Base-by-base conservation (phyloP, 495 filamentous ascomycete genomes). In the Trichocladium antarcticum region DNA sequence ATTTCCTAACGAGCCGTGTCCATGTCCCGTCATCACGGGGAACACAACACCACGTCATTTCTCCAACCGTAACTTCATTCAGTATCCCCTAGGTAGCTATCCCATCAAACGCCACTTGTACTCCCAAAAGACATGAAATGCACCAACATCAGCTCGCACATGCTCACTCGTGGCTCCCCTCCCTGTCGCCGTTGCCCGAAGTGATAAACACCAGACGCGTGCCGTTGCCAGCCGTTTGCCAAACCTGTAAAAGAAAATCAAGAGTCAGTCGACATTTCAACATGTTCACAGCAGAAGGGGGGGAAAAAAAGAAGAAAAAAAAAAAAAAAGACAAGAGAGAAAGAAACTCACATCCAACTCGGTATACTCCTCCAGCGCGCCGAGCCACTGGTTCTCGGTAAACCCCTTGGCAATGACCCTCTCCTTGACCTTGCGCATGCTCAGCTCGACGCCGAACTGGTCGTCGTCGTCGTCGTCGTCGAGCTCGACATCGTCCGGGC, bases 351-450 rank as follows among this genome's bases (percentile, higher is more conserved):
- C 92, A 70, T 90, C 82, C 46, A 94, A 60, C 51, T 79, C 72
- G 6, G 84, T 80, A 67, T 98, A 98, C 70, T 97, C 92, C 46
- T 90, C 83, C 56, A 98, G 74, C 32, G 88, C 84, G 53, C 77
- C 77, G 42, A 81, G 74, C 67, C 95, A 84, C 62, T 97, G 89
- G 68, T 95, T 85, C 55, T 87, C 84, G 5, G 93, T 97, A 58
- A 97, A 98, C 8, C 93, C 93, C 75, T 94, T 96, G 22, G 87
- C 92, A 54, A 97, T 74, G 22, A 97, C 87, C 36, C 92, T 63
- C 61, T 97, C 89, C 56, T 87, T 75, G 31, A 98, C 85, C 63
- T 84, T 84, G 51, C 82, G 74, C 73, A 98, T 74, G 66, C 82
- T 90, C 53, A 98, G 64, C 67, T 93, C 88, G 4, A 86, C 82